Evolutionary conservation across 768 basidiomycete species (phyloP).

Genomic region (Trichaptum fuscoviolaceum): DNA sequence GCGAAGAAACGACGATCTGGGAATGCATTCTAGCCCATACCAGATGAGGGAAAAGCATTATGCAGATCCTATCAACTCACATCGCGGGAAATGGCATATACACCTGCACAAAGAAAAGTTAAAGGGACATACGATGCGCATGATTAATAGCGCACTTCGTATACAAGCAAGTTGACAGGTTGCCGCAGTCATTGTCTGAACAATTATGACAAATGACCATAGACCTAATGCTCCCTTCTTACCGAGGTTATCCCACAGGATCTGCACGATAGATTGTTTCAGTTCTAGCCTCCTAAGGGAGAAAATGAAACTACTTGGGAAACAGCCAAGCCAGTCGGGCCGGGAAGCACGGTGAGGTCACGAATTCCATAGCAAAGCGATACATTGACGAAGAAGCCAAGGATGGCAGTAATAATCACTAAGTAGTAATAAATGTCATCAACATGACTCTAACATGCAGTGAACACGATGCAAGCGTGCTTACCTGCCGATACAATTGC

Average conservation of each 20-base stretch:
- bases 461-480: not conserved
- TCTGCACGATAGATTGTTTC: slow-evolving; percentile 2
- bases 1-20: slow-evolving; percentile 14
- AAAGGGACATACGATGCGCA: not conserved
- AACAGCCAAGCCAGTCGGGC: slow-evolving; percentile 13
- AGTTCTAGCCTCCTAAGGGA: not conserved
- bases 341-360: slow-evolving; percentile 11
- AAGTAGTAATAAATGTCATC: not conserved
- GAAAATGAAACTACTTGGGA: slow-evolving; percentile 6
- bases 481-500: slow-evolving; percentile 13
- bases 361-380: slow-evolving; percentile 14
- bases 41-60: not conserved
- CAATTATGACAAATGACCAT: slow-evolving; percentile 17
- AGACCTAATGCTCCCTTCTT: slow-evolving; percentile 13
- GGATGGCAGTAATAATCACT: slow-evolving; percentile 9
- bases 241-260: slow-evolving; percentile 15
- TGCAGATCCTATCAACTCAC: not conserved
- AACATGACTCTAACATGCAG: not conserved
- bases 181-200: slow-evolving; percentile 14
- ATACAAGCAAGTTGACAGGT: slow-evolving; percentile 17
- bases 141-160: slow-evolving; percentile 10
- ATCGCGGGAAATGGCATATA: slow-evolving; percentile 13
- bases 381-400: slow-evolving; percentile 16
- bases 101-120: not conserved
- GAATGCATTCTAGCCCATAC: slow-evolving; percentile 13